These are phyloP conservation scores for Termitomyces titanicus DNA, from an alignment of 768 basidiomycete genomes.

Conservation along the genomic window DNA sequence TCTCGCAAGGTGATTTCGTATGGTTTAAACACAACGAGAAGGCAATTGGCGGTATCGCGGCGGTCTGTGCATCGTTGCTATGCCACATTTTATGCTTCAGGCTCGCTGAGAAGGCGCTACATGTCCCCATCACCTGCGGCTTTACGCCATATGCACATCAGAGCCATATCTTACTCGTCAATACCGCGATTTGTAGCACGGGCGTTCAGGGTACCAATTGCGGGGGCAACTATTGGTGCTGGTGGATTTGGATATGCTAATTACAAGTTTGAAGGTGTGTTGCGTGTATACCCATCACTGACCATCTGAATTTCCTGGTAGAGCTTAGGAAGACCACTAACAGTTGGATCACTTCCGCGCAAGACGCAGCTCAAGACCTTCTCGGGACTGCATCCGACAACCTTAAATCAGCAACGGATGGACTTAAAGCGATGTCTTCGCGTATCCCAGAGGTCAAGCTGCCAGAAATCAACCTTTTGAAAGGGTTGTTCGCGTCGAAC, in stretches of 20 bases:
- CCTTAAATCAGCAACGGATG: constrained; percentile 69
- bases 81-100: constrained; percentile 51
- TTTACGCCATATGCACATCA: constrained; percentile 66
- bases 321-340: constrained; percentile 70
- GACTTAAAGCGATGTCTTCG: constrained; percentile 55
- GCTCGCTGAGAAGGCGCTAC: constrained; percentile 50
- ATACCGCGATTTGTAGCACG: constrained; percentile 87
- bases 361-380: constrained; percentile 67
- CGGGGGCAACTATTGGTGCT: constrained; percentile 85
- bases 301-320: constrained; percentile 24
- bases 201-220: constrained; percentile 85
- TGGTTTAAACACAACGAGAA: constrained; percentile 44
- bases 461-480: constrained; percentile 44
- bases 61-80: constrained; percentile 58
- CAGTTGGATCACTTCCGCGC: constrained; percentile 61
- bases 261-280: constrained; percentile 91
- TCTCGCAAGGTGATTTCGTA: constrained; percentile 50
- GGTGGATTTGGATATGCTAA: constrained; percentile 93
- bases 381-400: constrained; percentile 69
- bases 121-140: constrained; percentile 35
- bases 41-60: constrained; percentile 27
- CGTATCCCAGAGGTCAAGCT: constrained; percentile 61
- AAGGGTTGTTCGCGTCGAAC: constrained; percentile 47
- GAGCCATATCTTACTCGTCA: constrained; percentile 80
- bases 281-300: not conserved